Base-by-base conservation (phyloP, 2,329 filamentous ascomycete genomes). In the Claviceps lovelessii region DNA sequence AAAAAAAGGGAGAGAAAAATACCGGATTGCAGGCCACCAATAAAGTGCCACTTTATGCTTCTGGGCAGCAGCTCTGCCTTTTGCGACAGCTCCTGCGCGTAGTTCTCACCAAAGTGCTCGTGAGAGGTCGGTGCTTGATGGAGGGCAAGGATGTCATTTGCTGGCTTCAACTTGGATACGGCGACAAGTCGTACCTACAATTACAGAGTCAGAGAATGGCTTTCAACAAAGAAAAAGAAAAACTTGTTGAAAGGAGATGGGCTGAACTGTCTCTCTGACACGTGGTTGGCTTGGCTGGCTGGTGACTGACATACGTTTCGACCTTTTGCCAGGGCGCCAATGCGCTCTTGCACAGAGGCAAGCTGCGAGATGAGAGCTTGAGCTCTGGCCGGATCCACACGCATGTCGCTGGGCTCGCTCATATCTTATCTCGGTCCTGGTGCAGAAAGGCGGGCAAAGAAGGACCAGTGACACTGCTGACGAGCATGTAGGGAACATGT, bases 101-200 rank as follows among this genome's bases (percentile, higher is more conserved):
- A 98, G 75, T 98, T 98, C 72, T 98, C 93, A 63, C 93, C 93
- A 68, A 97, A 97, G 72, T 98, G 88, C 19, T 76, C 61, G 54
- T 90, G 87, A 1, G 72, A 69, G 35, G 73, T 68, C 1, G 77
- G 74, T 0, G 75, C 70, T 62, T 79, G 76, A 72, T 94, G 85
- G 1, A 98, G 80, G 35, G 90, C 85, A 54, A 95, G 77, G 63
- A 98, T 86, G 68, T 98, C 93, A 63, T 87, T 87, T 56, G 84
- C 88, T 15, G 93, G 91, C 72, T 98, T 97, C 61, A 96, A 78
- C 71, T 98, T 98, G 45, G 90, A 96, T 51, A 98, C 93, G 33
- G 93, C 91, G 46, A 98, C 90, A 44, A 98, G 79, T 49, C 93
- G 85, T 59, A 91, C 80, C 84, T 88, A 41, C 19, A 28, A 53